phyloP scores from a whole-genome alignment of 768 basidiomycete genomes.

The Mycena haematopus region DNA sequence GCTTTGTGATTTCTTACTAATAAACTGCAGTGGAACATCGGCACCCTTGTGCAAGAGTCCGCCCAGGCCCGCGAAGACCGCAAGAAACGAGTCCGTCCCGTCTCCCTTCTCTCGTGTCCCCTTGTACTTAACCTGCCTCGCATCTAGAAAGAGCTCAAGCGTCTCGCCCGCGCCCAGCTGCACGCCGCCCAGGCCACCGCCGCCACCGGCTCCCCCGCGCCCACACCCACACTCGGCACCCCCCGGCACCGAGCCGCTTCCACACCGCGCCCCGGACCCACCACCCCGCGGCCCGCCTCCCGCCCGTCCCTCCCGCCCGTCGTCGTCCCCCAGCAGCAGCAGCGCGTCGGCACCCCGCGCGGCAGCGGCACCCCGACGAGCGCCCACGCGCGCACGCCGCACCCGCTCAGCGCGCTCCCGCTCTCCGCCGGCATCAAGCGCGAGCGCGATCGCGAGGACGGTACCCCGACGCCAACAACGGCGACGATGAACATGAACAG shows the following conservation, averaged over 20 bases:
- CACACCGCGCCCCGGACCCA: constrained; percentile 42
- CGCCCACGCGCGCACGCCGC: constrained; percentile 28
- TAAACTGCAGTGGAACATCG: constrained; percentile 66
- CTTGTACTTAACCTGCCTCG: background rate
- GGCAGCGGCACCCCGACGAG: constrained; percentile 30
- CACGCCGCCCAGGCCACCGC: constrained; percentile 36
- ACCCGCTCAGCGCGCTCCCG: constrained; percentile 24
- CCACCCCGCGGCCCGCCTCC: constrained; percentile 35
- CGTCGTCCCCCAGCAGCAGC: constrained; percentile 31
- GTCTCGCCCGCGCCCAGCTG: constrained; percentile 61
- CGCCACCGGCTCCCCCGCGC: constrained; percentile 37
- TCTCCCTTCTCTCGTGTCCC: no score
- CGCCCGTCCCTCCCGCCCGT: constrained; percentile 30
- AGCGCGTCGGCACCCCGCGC: constrained; percentile 34
- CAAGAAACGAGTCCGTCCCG: constrained; percentile 69
- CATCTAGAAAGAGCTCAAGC: constrained; percentile 73
- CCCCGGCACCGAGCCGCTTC: constrained; percentile 24
- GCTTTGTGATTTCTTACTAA: constrained; percentile 22
- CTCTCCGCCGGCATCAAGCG: constrained; percentile 28
- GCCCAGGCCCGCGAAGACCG: constrained; percentile 80
- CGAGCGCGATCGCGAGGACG: constrained; percentile 25
- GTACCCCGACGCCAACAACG: no score
- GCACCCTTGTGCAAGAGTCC: constrained; percentile 65
- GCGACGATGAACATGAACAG: background rate
- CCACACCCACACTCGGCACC: constrained; percentile 39